phyloP scores from a whole-genome alignment of 176 grass and related monocot species.

The Raddia distichophylla region DNA sequence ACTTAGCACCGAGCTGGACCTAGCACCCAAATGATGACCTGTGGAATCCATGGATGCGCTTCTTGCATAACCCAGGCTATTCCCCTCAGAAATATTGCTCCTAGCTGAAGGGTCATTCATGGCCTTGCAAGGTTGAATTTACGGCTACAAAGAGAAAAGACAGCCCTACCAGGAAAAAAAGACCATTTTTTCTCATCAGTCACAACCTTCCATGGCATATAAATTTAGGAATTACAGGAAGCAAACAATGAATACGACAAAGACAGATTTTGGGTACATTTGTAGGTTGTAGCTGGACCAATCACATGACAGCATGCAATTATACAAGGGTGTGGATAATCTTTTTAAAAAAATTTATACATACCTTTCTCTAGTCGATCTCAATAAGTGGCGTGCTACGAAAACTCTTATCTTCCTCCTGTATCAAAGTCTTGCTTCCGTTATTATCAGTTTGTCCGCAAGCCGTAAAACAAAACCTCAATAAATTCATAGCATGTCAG shows the following conservation, averaged over 20 bases:
- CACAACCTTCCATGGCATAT: neutral
- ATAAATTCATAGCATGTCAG: neutral
- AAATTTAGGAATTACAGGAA: conserved; percentile 22
- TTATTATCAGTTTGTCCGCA: too few relatives aligned
- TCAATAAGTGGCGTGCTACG: neutral
- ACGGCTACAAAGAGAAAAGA: conserved; percentile 6
- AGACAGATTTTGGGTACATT: conserved; percentile 28
- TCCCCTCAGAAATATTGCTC: neutral
- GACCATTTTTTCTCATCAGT: conserved; percentile 8
- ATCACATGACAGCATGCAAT: conserved; percentile 27
- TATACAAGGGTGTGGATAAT: conserved; percentile 16
- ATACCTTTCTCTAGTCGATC: neutral
- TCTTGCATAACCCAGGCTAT: conserved; percentile 36
- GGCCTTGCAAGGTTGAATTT: conserved; percentile 12
- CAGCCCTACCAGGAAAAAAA: conserved; percentile 16
- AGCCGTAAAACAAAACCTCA: neutral
- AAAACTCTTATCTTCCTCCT: too few relatives aligned
- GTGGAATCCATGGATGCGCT: conserved; percentile 47
- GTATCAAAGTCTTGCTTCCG: too few relatives aligned
- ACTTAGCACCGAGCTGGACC: conserved; percentile 39
- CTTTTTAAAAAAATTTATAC: conserved; percentile 16
- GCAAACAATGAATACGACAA: conserved; percentile 44
- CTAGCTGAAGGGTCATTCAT: conserved; percentile 48
- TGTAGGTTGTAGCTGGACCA: conserved; percentile 20
- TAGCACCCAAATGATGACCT: conserved; percentile 36